Conservation (phyloP, 2,329 filamentous ascomycete species). For the Apiospora sp. region DNA sequence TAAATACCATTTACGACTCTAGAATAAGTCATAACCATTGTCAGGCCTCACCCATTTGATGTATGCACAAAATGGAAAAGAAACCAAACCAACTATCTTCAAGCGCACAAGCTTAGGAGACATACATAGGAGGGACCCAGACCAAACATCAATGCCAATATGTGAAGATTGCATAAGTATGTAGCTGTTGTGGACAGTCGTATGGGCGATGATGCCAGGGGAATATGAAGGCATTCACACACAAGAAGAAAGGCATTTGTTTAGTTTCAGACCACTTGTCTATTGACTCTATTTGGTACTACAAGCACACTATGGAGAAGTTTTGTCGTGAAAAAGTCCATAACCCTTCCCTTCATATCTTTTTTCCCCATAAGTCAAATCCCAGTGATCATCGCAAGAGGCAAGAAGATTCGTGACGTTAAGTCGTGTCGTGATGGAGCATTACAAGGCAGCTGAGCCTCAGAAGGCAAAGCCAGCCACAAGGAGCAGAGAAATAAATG, state of each 20-base stretch:
- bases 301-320: slow-evolving; percentile 55
- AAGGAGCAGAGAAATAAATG: slow-evolving; percentile 26
- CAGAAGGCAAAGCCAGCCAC: slow-evolving; percentile 5
- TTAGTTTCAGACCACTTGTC: slow-evolving; percentile 30
- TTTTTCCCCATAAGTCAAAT: slow-evolving; percentile 51
- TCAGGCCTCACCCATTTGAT: not conserved
- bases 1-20: not conserved
- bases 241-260: not conserved
- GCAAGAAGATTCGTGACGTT: slow-evolving; percentile 44
- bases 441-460: slow-evolving; percentile 28
- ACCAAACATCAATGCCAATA: too few relatives aligned
- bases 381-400: slow-evolving; percentile 53
- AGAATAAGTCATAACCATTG: not conserved
- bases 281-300: slow-evolving; percentile 56
- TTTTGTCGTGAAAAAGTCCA: slow-evolving; percentile 48
- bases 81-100: not conserved
- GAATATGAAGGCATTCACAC: not conserved
- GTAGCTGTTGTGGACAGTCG: not conserved
- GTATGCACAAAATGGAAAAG: not conserved
- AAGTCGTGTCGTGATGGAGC: slow-evolving; percentile 36
- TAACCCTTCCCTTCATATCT: slow-evolving; percentile 47
- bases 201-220: not conserved
- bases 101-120: not conserved
- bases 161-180: not conserved
- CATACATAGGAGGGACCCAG: too few relatives aligned